Evolutionary conservation across 208 protist species (phyloP).

Genomic region (Acanthamoeba divionensis): DNA sequence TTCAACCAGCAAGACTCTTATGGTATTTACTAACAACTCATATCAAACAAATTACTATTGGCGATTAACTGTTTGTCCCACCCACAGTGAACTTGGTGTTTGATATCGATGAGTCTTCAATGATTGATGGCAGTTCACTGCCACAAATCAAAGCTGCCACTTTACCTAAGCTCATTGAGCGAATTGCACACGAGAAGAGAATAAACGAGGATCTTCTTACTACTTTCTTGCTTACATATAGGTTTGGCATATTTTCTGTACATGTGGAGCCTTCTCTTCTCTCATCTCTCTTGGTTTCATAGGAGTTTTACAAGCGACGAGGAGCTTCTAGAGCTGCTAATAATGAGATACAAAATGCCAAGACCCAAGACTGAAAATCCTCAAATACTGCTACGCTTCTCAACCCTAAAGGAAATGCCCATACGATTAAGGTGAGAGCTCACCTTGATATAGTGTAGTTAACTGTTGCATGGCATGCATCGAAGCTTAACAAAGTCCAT

Average conservation of each 20-base stretch:
- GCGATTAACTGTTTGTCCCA: no score
- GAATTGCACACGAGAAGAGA: constrained; percentile 35
- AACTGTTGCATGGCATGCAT: neutral
- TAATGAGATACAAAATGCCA: constrained; percentile 53
- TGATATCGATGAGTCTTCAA: constrained; percentile 30
- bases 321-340: constrained; percentile 34
- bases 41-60: no score
- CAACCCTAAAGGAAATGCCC: neutral
- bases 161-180: constrained; percentile 49
- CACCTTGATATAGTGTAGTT: neutral
- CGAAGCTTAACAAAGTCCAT: neutral
- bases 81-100: neutral
- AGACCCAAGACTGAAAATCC: neutral
- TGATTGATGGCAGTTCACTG: neutral
- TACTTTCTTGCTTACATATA: constrained; percentile 56
- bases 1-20: neutral
- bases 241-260: no score
- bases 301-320: constrained; percentile 15
- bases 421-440: neutral
- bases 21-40: neutral
- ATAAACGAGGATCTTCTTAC: neutral
- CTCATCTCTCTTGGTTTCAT: no score
- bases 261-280: no score
- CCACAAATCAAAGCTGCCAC: constrained; percentile 53
- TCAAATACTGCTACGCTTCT: neutral